phyloP scores from a whole-genome alignment of 2,329 filamentous ascomycete species.

The Pseudogymnoascus sp. region DNA sequence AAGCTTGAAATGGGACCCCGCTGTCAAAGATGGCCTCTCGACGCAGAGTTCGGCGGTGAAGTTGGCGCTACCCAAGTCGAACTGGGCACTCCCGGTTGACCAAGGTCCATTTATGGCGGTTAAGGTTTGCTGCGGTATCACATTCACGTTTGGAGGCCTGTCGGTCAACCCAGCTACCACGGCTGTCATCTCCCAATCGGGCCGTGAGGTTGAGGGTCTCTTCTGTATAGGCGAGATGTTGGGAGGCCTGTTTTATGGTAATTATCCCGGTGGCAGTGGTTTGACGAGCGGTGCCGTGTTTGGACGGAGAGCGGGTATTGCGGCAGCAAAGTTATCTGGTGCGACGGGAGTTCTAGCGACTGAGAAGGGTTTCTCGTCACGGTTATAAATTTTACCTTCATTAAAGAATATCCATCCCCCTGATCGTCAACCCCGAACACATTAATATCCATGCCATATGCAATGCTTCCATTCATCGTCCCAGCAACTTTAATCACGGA shows the following conservation, averaged over 20 bases:
- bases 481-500: slow-evolving; percentile 19
- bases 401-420: slow-evolving; percentile 21
- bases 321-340: background rate
- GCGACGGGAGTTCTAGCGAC: background rate
- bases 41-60: slow-evolving; percentile 41
- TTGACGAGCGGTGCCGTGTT: slow-evolving; percentile 51
- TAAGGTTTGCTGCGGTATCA: slow-evolving; percentile 56
- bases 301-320: slow-evolving; percentile 34
- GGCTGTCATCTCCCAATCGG: slow-evolving; percentile 41
- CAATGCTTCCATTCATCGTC: slow-evolving; percentile 18
- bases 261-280: slow-evolving; percentile 55
- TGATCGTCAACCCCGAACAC: slow-evolving; percentile 3
- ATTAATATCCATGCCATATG: slow-evolving; percentile 17
- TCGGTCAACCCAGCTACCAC: background rate
- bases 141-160: slow-evolving; percentile 61
- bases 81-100: slow-evolving; percentile 54
- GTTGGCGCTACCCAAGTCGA: slow-evolving; percentile 49
- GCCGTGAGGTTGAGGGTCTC: slow-evolving; percentile 42
- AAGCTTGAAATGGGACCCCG: slow-evolving; percentile 45
- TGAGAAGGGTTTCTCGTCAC: background rate
- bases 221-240: slow-evolving; percentile 59
- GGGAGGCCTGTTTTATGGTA: slow-evolving; percentile 53
- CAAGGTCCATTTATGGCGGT: slow-evolving; percentile 52
- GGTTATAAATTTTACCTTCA: slow-evolving; percentile 15
- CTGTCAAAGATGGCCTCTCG: slow-evolving; percentile 51